These are phyloP conservation scores for Pythium phragmitis DNA, from an alignment of 352 stramenopile species.

Conservation along the genomic window DNA sequence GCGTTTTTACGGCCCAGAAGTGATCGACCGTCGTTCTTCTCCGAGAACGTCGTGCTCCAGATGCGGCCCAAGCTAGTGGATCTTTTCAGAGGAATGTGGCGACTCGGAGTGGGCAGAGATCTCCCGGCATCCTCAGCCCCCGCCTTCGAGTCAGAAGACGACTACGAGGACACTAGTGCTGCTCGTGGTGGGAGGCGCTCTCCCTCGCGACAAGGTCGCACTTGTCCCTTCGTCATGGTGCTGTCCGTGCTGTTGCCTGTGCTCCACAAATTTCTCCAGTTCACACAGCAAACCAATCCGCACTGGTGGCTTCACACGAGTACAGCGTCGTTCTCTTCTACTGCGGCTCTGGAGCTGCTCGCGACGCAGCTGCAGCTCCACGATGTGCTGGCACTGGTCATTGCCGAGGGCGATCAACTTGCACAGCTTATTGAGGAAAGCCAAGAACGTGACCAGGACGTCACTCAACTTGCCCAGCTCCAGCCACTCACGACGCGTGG, in stretches of 20 bases:
- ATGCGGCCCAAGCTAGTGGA: slow-evolving; percentile 34
- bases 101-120: slow-evolving; percentile 8
- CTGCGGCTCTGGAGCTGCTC: slow-evolving; percentile 18
- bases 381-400: slow-evolving; percentile 38
- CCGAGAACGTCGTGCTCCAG: slow-evolving; percentile 31
- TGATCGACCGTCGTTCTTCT: background rate
- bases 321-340: background rate
- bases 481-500: slow-evolving; percentile 4
- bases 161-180: slow-evolving; percentile 9
- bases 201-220: background rate
- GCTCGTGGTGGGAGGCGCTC: too few species aligned
- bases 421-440: slow-evolving; percentile 47
- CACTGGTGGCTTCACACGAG: slow-evolving; percentile 33
- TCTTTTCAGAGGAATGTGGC: slow-evolving; percentile 6
- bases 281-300: slow-evolving; percentile 36
- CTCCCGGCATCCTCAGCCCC: background rate
- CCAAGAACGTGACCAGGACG: slow-evolving; percentile 37
- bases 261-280: slow-evolving; percentile 59
- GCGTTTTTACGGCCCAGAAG: background rate
- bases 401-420: slow-evolving; percentile 31
- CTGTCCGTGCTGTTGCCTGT: slow-evolving; percentile 54
- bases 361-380: slow-evolving; percentile 51
- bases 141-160: slow-evolving; percentile 15
- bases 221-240: slow-evolving; percentile 64
- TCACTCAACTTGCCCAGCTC: slow-evolving; percentile 2